Conservation (phyloP, 1,139 yeast genomes). For the Debaryomyces udenii region DNA sequence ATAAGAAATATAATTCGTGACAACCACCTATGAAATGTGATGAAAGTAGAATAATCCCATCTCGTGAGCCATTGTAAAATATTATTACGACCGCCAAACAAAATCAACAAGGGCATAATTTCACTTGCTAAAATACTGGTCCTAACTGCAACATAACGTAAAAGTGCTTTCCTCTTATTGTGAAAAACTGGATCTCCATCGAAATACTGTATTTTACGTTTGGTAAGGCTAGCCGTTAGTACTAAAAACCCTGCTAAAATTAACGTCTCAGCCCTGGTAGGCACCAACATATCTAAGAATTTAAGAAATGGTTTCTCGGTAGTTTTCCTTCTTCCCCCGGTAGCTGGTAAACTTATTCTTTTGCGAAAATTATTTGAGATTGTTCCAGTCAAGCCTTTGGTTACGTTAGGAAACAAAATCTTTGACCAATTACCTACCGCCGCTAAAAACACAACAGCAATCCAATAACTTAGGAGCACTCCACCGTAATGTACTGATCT, state of each 20-base stretch:
- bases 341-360: constrained; percentile 32
- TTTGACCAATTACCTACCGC: constrained; percentile 39
- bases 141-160: constrained; percentile 53
- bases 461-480: constrained; percentile 36
- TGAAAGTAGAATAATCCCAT: constrained; percentile 61
- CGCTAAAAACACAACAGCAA: constrained; percentile 26
- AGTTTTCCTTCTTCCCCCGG: constrained; percentile 28
- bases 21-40: constrained; percentile 62
- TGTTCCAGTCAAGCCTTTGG: constrained; percentile 25
- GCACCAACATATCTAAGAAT: constrained; percentile 47
- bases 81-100: constrained; percentile 67
- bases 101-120: constrained; percentile 52
- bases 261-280: constrained; percentile 65
- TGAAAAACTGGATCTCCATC: constrained; percentile 35
- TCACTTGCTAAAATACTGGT: constrained; percentile 60
- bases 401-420: constrained; percentile 25
- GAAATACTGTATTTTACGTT: constrained; percentile 23
- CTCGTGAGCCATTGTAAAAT: constrained; percentile 58
- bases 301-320: constrained; percentile 28
- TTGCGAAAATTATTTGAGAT: constrained; percentile 29
- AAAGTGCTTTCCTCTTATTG: constrained; percentile 19
- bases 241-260: constrained; percentile 50
- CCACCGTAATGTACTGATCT: constrained; percentile 38
- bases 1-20: constrained; percentile 50
- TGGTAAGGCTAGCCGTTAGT: constrained; percentile 43